Conservation (phyloP, 768 basidiomycete species). For the Russula earlei region DNA sequence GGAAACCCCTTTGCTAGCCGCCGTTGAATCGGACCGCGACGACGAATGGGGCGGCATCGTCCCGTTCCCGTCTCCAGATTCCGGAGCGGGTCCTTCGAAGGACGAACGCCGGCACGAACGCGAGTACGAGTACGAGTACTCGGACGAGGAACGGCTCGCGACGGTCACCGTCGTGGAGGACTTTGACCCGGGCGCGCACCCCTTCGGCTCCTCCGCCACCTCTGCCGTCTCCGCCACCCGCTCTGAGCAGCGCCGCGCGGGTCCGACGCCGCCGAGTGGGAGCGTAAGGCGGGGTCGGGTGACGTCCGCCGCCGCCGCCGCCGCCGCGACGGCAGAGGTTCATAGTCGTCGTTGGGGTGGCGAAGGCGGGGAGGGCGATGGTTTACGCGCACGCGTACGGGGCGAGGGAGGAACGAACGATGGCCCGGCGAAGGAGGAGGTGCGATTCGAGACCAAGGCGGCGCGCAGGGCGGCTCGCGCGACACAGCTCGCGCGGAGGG, state of each 20-base stretch:
- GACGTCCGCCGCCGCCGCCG: no score
- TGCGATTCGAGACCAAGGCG: constrained; percentile 64
- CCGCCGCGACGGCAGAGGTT: no score
- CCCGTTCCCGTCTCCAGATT: constrained; percentile 23
- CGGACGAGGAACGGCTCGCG: constrained; percentile 76
- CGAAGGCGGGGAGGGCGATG: no score
- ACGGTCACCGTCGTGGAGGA: constrained; percentile 90
- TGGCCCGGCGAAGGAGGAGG: constrained; percentile 26
- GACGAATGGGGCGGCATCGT: constrained; percentile 41
- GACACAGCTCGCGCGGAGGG: constrained; percentile 55
- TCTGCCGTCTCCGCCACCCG: no score
- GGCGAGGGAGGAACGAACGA: constrained; percentile 1
- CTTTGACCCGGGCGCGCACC: constrained; percentile 63
- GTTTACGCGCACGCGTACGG: no score
- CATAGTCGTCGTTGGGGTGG: no score
- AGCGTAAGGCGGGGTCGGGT: no score
- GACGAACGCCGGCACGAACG: constrained; percentile 23
- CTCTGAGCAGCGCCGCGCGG: not conserved
- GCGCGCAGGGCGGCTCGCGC: constrained; percentile 50
- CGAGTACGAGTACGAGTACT: constrained; percentile 43
- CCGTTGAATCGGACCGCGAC: constrained; percentile 34
- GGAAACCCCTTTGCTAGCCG: no score
- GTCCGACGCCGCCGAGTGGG: constrained; percentile 5
- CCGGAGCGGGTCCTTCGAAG: constrained; percentile 22
- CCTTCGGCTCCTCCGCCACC: constrained; percentile 31